A percentile compares a stretch with the other conserved stretches of the same genome.
Conservation (phyloP, 2,329 filamentous ascomycete species). For the Cladosporium sp. region DNA sequence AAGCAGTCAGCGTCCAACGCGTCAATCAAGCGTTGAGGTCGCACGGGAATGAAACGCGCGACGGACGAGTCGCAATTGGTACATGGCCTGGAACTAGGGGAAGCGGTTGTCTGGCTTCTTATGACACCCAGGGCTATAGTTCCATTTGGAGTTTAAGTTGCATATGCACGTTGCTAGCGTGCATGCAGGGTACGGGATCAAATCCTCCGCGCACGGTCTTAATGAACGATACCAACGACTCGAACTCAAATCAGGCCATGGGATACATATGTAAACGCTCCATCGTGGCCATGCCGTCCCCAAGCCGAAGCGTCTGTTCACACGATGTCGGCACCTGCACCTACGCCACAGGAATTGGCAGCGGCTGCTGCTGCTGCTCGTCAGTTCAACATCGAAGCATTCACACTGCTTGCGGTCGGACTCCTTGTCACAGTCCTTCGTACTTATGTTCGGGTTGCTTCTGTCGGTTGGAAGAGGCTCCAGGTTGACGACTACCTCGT, state of each 20-base stretch:
- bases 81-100: background rate
- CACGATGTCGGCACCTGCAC: slow-evolving; percentile 10
- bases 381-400: slow-evolving; percentile 10
- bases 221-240: background rate
- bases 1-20: background rate
- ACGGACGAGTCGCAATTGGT: background rate
- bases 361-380: background rate
- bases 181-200: background rate
- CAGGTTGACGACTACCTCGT: slow-evolving; percentile 1
- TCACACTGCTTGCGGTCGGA: slow-evolving; percentile 8
- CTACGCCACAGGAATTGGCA: background rate
- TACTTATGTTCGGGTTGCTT: background rate
- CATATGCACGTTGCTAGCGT: background rate
- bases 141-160: background rate
- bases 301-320: background rate
- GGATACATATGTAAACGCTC: background rate
- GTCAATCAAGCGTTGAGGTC: background rate
- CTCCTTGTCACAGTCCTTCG: background rate
- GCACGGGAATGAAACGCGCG: background rate
- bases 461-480: background rate
- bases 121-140: background rate
- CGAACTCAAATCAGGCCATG: background rate
- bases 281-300: background rate
- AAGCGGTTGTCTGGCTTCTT: background rate
- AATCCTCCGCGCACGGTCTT: background rate